Base-by-base conservation (phyloP, 2,329 filamentous ascomycete species). In the Pseudocercospora vitis region DNA sequence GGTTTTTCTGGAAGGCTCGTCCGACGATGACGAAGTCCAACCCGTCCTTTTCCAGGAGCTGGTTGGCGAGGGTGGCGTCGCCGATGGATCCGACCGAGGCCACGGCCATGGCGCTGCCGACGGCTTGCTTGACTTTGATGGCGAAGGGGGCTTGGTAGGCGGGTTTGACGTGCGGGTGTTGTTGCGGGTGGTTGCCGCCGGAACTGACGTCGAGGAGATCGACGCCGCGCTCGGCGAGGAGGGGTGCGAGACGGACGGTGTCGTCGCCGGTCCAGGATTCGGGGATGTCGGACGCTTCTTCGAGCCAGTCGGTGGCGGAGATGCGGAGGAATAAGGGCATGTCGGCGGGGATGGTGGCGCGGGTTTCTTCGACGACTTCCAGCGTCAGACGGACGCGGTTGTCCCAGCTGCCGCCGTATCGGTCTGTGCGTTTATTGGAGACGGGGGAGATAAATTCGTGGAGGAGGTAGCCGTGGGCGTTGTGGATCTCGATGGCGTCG, bases 151-250 rank as follows among this genome's bases (percentile, higher is more conserved):
- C 80, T 75, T 95, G 91, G 76, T 88, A 92, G 0, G 78, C 86
- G 1, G 85, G 83, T 39, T 81, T 79, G 9, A 78, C 64, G 16
- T 77, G 73, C 59, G 89, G 82, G 67, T 83, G 76, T 49, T 71
- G 69, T 39, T 72, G 69, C 23, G 76, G 71, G 67, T 84, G 81
- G 68, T 88, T 87, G 32, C 88, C 91, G 28, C 85, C 89, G 1
- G 84, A 85, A 63, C 85, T 90, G 53, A 95, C 83, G 69, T 96
- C 91, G 24, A 96, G 78, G 12, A 95, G 75, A 68, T 96, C 91
- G 37, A 96, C 80, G 24, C 91, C 91, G 9, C 79, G 76, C 0
- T 80, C 81, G 0, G 88, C 87, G 1, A 96, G 80, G 7, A 86
- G 74, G 67, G 76, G 68, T 0, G 88, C 85, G 1, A 94, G 78